Conservation (phyloP, 495 filamentous ascomycete species). For the Cercophora samala region DNA sequence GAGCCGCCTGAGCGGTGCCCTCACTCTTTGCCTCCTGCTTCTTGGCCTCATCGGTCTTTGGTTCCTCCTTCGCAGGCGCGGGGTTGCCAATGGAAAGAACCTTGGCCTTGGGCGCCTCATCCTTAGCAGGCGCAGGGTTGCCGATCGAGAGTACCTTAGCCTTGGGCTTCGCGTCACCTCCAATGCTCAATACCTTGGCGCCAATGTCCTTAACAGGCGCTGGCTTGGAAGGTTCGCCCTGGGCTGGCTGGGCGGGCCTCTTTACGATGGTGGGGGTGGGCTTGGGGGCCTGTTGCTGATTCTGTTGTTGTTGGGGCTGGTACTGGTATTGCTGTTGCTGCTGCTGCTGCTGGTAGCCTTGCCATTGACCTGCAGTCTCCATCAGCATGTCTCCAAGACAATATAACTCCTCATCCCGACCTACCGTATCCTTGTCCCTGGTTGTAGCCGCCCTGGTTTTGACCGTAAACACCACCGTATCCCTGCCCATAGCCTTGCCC, state of each 20-base stretch:
- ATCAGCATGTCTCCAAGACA: conserved; percentile 33
- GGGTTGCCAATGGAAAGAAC: conserved; percentile 56
- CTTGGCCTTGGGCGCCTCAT: conserved; percentile 58
- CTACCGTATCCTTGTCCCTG: conserved; percentile 60
- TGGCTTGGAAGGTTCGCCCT: conserved; percentile 42
- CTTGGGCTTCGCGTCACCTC: conserved; percentile 51
- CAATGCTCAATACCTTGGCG: conserved; percentile 53
- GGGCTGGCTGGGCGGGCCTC: conserved; percentile 47
- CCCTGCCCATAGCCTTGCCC: conserved; percentile 50
- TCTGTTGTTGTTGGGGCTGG: conserved; percentile 47
- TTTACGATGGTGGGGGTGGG: conserved; percentile 66
- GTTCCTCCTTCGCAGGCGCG: conserved; percentile 36
- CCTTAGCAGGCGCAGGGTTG: conserved; percentile 21
- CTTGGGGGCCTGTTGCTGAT: conserved; percentile 47
- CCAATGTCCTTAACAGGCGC: conserved; percentile 47
- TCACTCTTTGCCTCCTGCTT: conserved; percentile 41
- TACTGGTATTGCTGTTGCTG: conserved; percentile 52
- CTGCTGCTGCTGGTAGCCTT: conserved; percentile 41
- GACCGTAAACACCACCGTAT: conserved; percentile 48
- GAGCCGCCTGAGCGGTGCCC: conserved; percentile 53
- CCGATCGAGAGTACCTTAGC: conserved; percentile 68
- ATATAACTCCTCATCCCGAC: conserved; percentile 7
- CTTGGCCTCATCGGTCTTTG: conserved; percentile 38
- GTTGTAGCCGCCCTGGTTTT: conserved; percentile 50
- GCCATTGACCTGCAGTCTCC: conserved; percentile 42